Evolutionary conservation across 768 basidiomycete genomes (phyloP), one percentile per base, ranked within the genome.

Genomic region (Asterophora parasitica): DNA sequence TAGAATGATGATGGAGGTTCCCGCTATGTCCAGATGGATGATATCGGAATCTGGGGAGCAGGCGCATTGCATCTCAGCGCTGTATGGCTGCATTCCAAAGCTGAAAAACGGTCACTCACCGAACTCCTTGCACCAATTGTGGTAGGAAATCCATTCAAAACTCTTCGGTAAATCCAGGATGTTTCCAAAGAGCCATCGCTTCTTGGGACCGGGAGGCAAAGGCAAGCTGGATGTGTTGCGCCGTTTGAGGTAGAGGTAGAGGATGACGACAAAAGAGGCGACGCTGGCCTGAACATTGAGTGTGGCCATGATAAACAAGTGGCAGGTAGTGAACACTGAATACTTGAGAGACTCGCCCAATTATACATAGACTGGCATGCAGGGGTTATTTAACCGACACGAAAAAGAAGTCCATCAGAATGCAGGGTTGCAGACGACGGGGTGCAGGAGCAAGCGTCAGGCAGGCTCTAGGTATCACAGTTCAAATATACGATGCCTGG

Each of bases 161-260:
- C 60, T 59, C 33, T 59, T 52, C 4, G 74, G 74, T 46, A 76
- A 53, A 39, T 74, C 65, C 19, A 64, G 39, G 5, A 74, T 44
- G 51, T 73, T 74, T 7, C 72, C 72, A 23, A 74, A 58, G 9
- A 75, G 30, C 19, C 71, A 71, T n/a, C 66, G 58, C 19, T 63
- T 63, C 38, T 55, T 67, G 1, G 73, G 73, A 34, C 73, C 74
- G n/a, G 74, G 74, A 9, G 72, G 72, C 6, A 73, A 55, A 0
- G 61, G 64, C 10, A 62, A 48, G 32, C 16, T 41, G 33, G 6
- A 1, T 7, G 10, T 17, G 12, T 45, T 40, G 17, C 27, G 45
- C 28, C 32, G 41, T 15, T 52, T 58, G 32, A 53, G 38, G 37
- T 54, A 61, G 31, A 59, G 34, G 49, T 58, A 59, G 34, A 62